Base-by-base conservation (phyloP, 768 basidiomycete species). In the Mrakia hoshinonis region DNA sequence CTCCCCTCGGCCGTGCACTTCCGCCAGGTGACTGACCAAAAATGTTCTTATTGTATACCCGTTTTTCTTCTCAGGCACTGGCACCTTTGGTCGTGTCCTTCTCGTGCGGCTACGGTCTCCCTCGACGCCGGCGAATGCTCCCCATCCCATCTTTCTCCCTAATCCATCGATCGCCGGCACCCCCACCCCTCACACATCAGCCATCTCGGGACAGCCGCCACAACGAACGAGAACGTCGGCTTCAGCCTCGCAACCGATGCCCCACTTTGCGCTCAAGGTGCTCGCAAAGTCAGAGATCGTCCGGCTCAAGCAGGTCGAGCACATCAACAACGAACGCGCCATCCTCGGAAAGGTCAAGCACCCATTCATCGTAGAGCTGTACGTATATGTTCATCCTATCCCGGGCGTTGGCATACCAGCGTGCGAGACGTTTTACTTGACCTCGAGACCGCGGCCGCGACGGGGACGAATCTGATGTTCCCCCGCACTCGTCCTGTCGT, bases 311-410 rank as follows among this genome's bases (percentile, higher is more conserved):
- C 96, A 99, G 79, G 90, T 98, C 67, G 93, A 97, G 78, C 96
- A 99, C 79, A 94, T 98, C 76, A 97, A 95, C 77, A 92, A 91
- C 11, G 96, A 99, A 79, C 87, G 94, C 26, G 87, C 88, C 76
- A 98, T 98, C 75, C 86, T 99, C 46, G 91, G 91, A 24, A 86
- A 89, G 43, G 88, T 96, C 52, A 86, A 88, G 58, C 93, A 98
- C 78, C 93, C 94, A 2, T 98, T 98, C 81, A 87, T 99, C 73
- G 94, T 99, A 73, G 93, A 98, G 76, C 87, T 99, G 74, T 95
- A 90, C 77, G 91, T 69, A 43, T n/a, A n/a, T n/a, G n/a, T n/a
- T n/a, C n/a, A n/a, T n/a, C n/a, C n/a, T n/a, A n/a, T n/a, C n/a
- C n/a, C n/a, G n/a, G n/a, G 43, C 43, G 15, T 6, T 43, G 15